Base-by-base conservation (phyloP, 306 rosid genomes). In the Adenanthera pavonina region DNA sequence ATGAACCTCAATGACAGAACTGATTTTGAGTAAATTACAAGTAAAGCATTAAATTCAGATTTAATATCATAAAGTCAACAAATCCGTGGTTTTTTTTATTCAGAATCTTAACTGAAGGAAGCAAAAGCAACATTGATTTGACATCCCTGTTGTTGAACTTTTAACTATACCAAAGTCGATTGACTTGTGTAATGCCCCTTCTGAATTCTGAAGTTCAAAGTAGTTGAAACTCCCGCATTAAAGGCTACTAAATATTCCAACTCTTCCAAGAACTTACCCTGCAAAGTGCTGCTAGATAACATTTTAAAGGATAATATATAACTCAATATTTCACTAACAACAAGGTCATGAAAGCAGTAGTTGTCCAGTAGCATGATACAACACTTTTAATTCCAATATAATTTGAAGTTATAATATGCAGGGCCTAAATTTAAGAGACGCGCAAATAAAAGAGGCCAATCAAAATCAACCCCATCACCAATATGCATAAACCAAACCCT, bases 121-220 rank as follows among this genome's bases (percentile, higher is more conserved):
- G 65, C 33, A 78, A 30, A 59, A 69, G 49, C 25, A 80, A 61
- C 10, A 53, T 15, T 6, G 15, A 60, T 65, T 15, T 25, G 30
- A 25, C 1, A 25, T 25, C 30, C 30, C 30, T 25, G 30, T 25
- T 25, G 30, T 25, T 25, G 30, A 25, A 25, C 30, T 25, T 25
- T 25, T 25, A 25, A 25, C 30, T 25, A 25, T 25, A 25, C 0
- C 30, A 25, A 25, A 25, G 30, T 25, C 30, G 65, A 59, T 59
- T 59, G 65, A 59, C 36, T 59, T 25, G 65, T 59, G 65, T 25
- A 59, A 59, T 0, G 25, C 36, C 65, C 65, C 65, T 59, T 59
- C 65, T 20, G 36, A 59, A 59, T 59, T 59, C 65, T 59, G 65
- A 59, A 59, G 65, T 59, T 59, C 36, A 59, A 25, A 25, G 30